A percentile compares a stretch with the other conserved stretches of the same genome.
These are phyloP conservation scores for Hyaloscypha hepaticicola DNA, from an alignment of 495 filamentous ascomycete genomes.

Conservation along the genomic window DNA sequence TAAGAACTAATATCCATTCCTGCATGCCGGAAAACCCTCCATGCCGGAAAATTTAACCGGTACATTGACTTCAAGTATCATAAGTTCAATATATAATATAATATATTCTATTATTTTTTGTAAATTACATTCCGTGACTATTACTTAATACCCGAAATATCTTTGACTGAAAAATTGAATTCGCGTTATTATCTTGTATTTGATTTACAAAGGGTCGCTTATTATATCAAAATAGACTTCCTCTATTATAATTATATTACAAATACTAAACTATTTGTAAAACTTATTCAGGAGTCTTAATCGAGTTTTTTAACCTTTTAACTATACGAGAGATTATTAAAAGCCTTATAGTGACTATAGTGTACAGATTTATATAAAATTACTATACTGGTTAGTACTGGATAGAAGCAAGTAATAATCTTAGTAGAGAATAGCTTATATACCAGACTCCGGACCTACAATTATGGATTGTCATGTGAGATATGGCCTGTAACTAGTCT, in stretches of 20 bases:
- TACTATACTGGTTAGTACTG: conserved; percentile 23
- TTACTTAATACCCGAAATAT: too few species aligned
- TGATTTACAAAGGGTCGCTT: too few species aligned
- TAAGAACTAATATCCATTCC: too few species aligned
- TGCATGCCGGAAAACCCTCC: too few species aligned
- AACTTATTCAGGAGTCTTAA: conserved; percentile 23
- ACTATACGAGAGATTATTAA: conserved; percentile 11
- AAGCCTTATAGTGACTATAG: conserved; percentile 28
- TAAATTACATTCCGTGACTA: too few species aligned
- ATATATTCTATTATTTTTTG: too few species aligned
- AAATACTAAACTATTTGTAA: conserved; percentile 28
- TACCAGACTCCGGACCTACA: background rate
- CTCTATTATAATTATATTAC: conserved; percentile 30
- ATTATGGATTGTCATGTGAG: background rate
- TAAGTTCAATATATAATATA: too few species aligned
- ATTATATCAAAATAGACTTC: conserved; percentile 30
- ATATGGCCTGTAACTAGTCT: background rate
- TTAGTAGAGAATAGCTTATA: background rate
- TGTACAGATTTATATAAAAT: conserved; percentile 23
- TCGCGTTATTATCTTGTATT: too few species aligned
- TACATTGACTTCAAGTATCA: too few species aligned
- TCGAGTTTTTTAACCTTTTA: conserved; percentile 4
- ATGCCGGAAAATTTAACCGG: too few species aligned
- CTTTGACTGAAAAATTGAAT: too few species aligned
- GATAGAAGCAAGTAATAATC: background rate